phyloP scores from a whole-genome alignment of 768 basidiomycete species.

The Hysterangium stoloniferum region DNA sequence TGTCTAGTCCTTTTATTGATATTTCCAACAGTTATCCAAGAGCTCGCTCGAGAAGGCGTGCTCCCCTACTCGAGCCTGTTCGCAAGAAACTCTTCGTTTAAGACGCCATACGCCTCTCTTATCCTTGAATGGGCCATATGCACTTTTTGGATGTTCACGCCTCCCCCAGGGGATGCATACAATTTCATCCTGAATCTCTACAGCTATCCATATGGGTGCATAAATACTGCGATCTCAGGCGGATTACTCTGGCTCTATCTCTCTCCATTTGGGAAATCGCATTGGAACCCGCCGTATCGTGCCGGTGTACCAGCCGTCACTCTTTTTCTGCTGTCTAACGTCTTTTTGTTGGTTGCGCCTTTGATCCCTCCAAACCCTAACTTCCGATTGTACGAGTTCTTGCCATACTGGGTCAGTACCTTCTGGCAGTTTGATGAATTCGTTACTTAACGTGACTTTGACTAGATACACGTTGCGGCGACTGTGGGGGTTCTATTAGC shows the following conservation, averaged over 20 bases:
- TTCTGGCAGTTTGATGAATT: not conserved
- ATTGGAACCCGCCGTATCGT: conserved; percentile 61
- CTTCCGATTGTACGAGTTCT: conserved; percentile 37
- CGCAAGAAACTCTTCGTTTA: conserved; percentile 63
- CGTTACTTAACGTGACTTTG: not conserved
- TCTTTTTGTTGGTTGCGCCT: conserved; percentile 56
- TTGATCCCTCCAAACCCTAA: conserved; percentile 53
- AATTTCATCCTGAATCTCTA: conserved; percentile 50
- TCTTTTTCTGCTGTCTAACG: conserved; percentile 56
- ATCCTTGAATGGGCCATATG: conserved; percentile 57
- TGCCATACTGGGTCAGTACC: conserved; percentile 62
- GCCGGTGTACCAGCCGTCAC: conserved; percentile 41
- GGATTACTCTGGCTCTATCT: conserved; percentile 60
- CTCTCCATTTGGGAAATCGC: conserved; percentile 25
- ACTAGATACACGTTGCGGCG: conserved; percentile 42
- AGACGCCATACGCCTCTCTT: conserved; percentile 56
- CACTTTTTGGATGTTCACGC: conserved; percentile 41
- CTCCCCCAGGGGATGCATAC: conserved; percentile 71
- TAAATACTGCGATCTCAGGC: conserved; percentile 52
- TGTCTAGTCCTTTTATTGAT: conserved; percentile 14
- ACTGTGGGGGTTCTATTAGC: conserved; percentile 39
- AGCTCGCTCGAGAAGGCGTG: conserved; percentile 64
- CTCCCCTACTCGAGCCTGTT: conserved; percentile 61
- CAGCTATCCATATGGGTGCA: conserved; percentile 42
- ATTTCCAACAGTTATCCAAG: conserved; percentile 49